Evolutionary conservation across 2,329 filamentous ascomycete genomes (phyloP), one percentile per base, ranked within the genome.

Genomic region (Venturia aucupariae): DNA sequence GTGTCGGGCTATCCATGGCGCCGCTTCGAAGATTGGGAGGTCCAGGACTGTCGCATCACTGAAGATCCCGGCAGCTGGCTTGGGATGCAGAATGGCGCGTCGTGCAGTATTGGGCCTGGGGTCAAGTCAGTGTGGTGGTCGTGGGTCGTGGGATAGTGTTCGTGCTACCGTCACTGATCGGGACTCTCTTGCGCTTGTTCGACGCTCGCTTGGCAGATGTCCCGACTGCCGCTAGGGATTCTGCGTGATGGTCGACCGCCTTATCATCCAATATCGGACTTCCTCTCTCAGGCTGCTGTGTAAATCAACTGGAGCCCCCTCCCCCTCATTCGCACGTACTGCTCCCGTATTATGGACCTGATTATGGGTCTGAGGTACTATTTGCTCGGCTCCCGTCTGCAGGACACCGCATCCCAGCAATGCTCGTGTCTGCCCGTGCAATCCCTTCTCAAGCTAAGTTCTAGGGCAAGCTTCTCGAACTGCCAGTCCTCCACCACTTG

Each of bases 21-120:
- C 51, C 51, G 51, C 51, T 57, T 5, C 13, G 7, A 35, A 57
- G 19, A 32, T 15, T 57, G 30, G 51, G 51, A 35, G 51, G 27
- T 57, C 51, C 51, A 57, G 51, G 51, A 35, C 19, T 13, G 51
- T 57, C 51, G 51, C 51, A 57, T 57, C 51, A 57, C 51, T 57
- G 51, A 35, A 57, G n/a, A 57, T n/a, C 51, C 51, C 51, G 27
- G 51, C 51, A 57, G 11, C 30, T n/a, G 30, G 30, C 7, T 35
- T 22, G 51, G 5, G 30, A 57, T 35, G 51, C 15, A 22, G 30
- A n/a, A 35, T 35, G 30, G 35, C 51, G 51, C 51, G 30, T 57
- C 30, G 4, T 19, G 19, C 11, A n/a, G 27, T 35, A 32, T 8
- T 32, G 13, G 17, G 19, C 51, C 11, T 38, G 35, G 11, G 8